Evolutionary conservation across 495 filamentous ascomycete species (phyloP).

Genomic region (Pyronema omphalodes): DNA sequence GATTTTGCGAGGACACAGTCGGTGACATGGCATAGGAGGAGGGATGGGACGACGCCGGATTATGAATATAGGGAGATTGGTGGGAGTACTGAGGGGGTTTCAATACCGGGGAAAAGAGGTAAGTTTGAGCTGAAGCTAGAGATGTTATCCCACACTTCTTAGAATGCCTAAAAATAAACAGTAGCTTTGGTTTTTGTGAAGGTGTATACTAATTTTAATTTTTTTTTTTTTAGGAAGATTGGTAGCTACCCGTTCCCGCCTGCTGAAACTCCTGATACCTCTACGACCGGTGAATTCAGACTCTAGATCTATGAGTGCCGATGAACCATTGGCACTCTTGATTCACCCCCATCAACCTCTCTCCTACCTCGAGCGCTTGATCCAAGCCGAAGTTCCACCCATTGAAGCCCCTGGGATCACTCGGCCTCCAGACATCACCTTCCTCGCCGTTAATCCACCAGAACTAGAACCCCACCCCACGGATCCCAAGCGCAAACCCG

Average conservation of each 20-base stretch:
- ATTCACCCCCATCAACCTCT: slow-evolving; percentile 85
- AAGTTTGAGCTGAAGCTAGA: no score
- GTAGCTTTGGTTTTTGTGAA: no score
- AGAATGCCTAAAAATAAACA: no score
- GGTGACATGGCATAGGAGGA: not conserved
- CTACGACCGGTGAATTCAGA: slow-evolving; percentile 37
- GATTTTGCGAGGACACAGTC: not conserved
- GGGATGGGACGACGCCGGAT: not conserved
- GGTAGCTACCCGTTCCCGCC: slow-evolving; percentile 70
- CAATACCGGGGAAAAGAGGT: not conserved
- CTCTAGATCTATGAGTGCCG: slow-evolving; percentile 27
- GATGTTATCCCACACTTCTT: no score
- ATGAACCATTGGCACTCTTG: slow-evolving; percentile 71
- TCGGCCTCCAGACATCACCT: slow-evolving; percentile 56
- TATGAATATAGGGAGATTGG: not conserved
- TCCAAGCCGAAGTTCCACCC: slow-evolving; percentile 70
- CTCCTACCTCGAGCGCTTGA: slow-evolving; percentile 76
- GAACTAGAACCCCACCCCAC: slow-evolving; percentile 41
- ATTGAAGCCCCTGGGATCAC: slow-evolving; percentile 38
- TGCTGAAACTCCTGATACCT: slow-evolving; percentile 78
- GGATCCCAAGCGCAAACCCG: slow-evolving; percentile 26
- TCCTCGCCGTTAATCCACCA: slow-evolving; percentile 51
- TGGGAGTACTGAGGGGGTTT: not conserved
- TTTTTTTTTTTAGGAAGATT: slow-evolving; percentile 48
- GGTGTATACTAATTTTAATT: slow-evolving; percentile 32